Evolutionary conservation across 805 yeast genomes (phyloP), one percentile per base, ranked within the genome.

Genomic region (Candida coleopterorum): DNA sequence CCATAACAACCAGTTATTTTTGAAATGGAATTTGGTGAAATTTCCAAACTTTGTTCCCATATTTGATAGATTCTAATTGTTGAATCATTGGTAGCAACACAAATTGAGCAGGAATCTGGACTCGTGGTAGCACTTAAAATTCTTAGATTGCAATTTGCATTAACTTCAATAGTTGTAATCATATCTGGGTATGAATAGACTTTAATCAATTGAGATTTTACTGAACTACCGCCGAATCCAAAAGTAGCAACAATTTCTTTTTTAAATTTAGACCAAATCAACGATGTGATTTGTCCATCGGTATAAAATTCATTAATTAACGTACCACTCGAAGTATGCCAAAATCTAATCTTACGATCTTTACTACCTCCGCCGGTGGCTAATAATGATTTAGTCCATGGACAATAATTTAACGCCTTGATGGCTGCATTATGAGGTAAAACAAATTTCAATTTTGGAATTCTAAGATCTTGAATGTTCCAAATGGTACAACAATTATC

Each of bases 341-440:
- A 88, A 54, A 87, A 86, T 40, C 89, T 55, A 7, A 88, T 74
- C n/a, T 72, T 72, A 34, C 89, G 64, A 54, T 89, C 97, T 47
- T 77, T 79, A 15, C 81, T 75, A 0, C 97, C 97, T 3, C 93
- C 96, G 0, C 97, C 97, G 0, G 96, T 87, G 1, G 90, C 96
- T 24, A 89, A 55, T 7, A 89, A 59, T 2, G 82, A 70, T 10
- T 77, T 77, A 14, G 86, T 72, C 96, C 96, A 88, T 0, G 97
- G 97, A 53, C 96, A 89, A 49, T 76, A 89, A 3, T 90, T 83
- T 30, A 89, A 64, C 0, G 96, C 97, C 48, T 88, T 88, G 0
- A 89, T 89, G 0, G 97, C 97, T 1, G 96, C 95, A 2, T 66
- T 62, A 50, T 89, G 97, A 1, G 70, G 75, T 35, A 88, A 62